phyloP scores from a whole-genome alignment of 352 stramenopile species.

The Phytopythium chamaehyphon region DNA sequence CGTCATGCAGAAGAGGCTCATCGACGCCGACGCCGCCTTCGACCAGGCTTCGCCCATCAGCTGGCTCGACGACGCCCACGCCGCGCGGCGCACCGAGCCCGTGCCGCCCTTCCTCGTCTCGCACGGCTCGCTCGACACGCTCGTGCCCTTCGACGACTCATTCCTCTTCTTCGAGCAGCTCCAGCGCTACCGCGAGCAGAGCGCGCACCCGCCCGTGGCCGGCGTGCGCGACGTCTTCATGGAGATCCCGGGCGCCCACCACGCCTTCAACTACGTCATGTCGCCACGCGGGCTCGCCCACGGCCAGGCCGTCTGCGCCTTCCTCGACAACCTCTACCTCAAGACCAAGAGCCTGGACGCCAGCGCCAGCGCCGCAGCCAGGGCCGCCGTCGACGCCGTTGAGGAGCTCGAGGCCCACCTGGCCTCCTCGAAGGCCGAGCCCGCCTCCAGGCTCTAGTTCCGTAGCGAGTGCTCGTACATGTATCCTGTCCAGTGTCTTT shows the following conservation, averaged over 20 bases:
- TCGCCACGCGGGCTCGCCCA: slow-evolving; percentile 65
- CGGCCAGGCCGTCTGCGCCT: slow-evolving; percentile 60
- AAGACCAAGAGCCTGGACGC: slow-evolving; percentile 32
- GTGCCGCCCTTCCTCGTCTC: slow-evolving; percentile 77
- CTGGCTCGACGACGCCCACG: slow-evolving; percentile 40
- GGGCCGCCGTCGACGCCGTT: slow-evolving; percentile 2
- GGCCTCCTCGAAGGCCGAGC: background rate
- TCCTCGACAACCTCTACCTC: slow-evolving; percentile 49
- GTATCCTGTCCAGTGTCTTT: too few relatives aligned
- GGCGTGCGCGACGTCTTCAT: slow-evolving; percentile 61
- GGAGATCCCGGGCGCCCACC: slow-evolving; percentile 49
- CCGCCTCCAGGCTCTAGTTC: slow-evolving; percentile 4
- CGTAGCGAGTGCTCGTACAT: too few relatives aligned
- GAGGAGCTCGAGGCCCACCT: slow-evolving; percentile 7
- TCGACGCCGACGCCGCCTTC: slow-evolving; percentile 34
- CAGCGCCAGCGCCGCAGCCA: background rate
- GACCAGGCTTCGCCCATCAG: slow-evolving; percentile 55
- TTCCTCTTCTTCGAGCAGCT: slow-evolving; percentile 62
- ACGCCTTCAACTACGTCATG: slow-evolving; percentile 75
- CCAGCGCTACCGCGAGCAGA: slow-evolving; percentile 28
- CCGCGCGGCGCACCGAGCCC: slow-evolving; percentile 16
- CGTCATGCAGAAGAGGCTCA: slow-evolving; percentile 65
- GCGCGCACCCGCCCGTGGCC: slow-evolving; percentile 8
- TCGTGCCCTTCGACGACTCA: slow-evolving; percentile 73
- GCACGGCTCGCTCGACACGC: slow-evolving; percentile 61